A percentile compares a stretch with the other conserved stretches of the same genome.
Evolutionary conservation across 768 basidiomycete genomes (phyloP).

Genomic region (Suillus sp.): DNA sequence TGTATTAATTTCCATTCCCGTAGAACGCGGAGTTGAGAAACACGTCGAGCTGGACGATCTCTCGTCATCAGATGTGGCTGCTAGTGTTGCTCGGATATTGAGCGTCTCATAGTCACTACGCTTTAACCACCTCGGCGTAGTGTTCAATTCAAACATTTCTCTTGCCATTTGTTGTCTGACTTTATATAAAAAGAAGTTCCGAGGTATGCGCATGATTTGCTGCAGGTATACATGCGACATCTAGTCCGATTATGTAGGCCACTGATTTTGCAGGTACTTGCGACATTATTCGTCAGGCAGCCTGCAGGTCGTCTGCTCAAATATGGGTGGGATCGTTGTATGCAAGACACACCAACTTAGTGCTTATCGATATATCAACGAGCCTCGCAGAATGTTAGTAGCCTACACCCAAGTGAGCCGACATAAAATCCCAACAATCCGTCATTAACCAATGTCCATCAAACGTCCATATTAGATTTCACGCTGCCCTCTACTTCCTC

Average conservation of each 20-base stretch:
- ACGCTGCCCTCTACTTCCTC: neutral
- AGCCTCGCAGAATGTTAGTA: neutral
- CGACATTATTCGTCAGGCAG: neutral
- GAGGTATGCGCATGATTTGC: neutral
- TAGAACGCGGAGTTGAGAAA: constrained; percentile 80
- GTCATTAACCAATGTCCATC: constrained; percentile 6
- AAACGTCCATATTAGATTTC: constrained; percentile 1
- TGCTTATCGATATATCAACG: neutral
- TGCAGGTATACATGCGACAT: neutral
- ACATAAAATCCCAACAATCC: neutral
- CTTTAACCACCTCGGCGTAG: constrained; percentile 3
- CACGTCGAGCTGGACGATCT: constrained; percentile 81
- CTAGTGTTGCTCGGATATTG: constrained; percentile 67
- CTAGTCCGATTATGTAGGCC: neutral
- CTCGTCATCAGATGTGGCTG: constrained; percentile 68
- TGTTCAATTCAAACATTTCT: constrained; percentile 6
- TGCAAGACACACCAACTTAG: neutral
- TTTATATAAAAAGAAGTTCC: neutral
- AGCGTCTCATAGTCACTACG: constrained; percentile 25
- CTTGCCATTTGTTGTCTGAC: neutral
- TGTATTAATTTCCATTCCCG: constrained; percentile 21
- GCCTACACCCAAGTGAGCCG: constrained; percentile 3
- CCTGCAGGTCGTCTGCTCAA: neutral
- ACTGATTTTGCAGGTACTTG: neutral
- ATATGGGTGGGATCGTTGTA: neutral